phyloP scores from a whole-genome alignment of 108 stramenopile species.

The Nitzschia inconspicua region DNA sequence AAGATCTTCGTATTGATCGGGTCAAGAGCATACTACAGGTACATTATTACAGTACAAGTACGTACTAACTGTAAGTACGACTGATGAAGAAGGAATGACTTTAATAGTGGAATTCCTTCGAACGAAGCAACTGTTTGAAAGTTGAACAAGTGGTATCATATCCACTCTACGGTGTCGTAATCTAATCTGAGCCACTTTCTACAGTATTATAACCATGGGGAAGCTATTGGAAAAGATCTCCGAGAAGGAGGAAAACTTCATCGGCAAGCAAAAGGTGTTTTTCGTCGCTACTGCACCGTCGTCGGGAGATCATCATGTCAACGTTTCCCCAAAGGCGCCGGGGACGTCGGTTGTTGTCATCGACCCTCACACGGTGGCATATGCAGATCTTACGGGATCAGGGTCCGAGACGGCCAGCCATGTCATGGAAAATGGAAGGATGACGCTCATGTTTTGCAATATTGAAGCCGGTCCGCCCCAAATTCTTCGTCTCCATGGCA shows the following conservation, averaged over 20 bases:
- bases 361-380: conserved; percentile 29
- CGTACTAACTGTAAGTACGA: too few species aligned
- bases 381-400: conserved; percentile 36
- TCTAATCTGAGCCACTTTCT: too few species aligned
- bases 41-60: too few species aligned
- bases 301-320: conserved; percentile 19
- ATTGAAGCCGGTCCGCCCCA: conserved; percentile 37
- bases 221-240: conserved; percentile 13
- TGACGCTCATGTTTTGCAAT: conserved; percentile 44
- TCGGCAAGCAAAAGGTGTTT: conserved; percentile 42
- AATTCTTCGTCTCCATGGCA: conserved; percentile 37
- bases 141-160: too few species aligned
- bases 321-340: conserved; percentile 42
- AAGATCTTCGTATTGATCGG: too few species aligned
- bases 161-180: too few species aligned
- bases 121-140: too few species aligned
- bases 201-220: too few species aligned
- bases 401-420: conserved; percentile 43
- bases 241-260: conserved; percentile 6
- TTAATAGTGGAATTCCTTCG: too few species aligned
- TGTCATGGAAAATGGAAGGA: conserved; percentile 34
- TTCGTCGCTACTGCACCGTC: conserved; percentile 49
- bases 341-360: conserved; percentile 22
- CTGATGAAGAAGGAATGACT: too few species aligned
- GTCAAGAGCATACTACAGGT: too few species aligned